A percentile compares a stretch with the other conserved stretches of the same genome.
These are phyloP conservation scores for Cornus florida DNA, from an alignment of 148 eudicot genomes.

Conservation along the genomic window DNA sequence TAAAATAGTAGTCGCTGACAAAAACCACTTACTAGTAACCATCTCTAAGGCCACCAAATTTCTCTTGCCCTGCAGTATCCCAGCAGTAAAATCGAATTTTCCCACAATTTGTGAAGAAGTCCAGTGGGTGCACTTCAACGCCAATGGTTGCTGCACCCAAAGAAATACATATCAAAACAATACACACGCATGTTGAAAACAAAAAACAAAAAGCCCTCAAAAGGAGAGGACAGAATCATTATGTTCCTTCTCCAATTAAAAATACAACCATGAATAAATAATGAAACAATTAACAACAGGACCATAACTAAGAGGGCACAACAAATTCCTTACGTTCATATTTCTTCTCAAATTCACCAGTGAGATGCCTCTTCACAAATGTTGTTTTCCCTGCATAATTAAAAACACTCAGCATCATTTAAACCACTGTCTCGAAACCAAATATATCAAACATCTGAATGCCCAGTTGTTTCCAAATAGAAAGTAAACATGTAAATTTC, in stretches of 20 bases:
- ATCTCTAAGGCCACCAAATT: slow-evolving; percentile 41
- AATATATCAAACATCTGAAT: neutral
- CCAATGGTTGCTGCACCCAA: slow-evolving; percentile 36
- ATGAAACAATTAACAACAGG: neutral
- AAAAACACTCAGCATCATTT: neutral
- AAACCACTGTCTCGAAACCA: neutral
- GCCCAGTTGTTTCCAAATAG: neutral
- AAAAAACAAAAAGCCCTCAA: too few relatives aligned
- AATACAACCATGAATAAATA: neutral
- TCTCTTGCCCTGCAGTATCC: slow-evolving; percentile 51
- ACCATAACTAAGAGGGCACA: neutral
- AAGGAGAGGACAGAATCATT: neutral
- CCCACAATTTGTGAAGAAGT: slow-evolving; percentile 33
- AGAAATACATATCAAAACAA: neutral
- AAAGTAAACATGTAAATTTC: neutral
- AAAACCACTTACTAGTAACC: slow-evolving; percentile 32
- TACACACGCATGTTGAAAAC: neutral
- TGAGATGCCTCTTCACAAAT: slow-evolving; percentile 16
- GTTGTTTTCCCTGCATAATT: slow-evolving; percentile 14
- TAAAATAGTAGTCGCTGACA: too few relatives aligned
- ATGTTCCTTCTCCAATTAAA: too few relatives aligned
- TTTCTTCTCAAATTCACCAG: slow-evolving; percentile 24
- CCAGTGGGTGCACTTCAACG: slow-evolving; percentile 42
- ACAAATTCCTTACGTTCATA: slow-evolving; percentile 18
- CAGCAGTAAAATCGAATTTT: slow-evolving; percentile 34